Percentiles rank a stretch among this genome's conserved stretches.
phyloP scores from a whole-genome alignment of 2,329 filamentous ascomycete genomes.

The Biscogniauxia marginata region DNA sequence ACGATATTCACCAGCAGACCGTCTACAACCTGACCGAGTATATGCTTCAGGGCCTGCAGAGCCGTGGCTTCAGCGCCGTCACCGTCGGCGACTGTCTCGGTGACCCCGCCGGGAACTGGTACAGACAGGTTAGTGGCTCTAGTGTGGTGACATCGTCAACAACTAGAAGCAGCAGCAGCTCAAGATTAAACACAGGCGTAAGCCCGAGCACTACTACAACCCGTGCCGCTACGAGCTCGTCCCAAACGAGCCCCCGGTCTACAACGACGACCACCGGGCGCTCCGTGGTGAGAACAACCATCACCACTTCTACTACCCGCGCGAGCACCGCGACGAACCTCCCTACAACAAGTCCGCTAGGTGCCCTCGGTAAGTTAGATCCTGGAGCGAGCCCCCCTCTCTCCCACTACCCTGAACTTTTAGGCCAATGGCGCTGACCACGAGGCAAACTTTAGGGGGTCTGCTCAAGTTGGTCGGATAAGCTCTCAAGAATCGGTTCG shows the following conservation, averaged over 20 bases:
- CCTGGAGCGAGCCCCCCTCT: too few relatives aligned
- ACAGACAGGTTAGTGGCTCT: conserved; percentile 23
- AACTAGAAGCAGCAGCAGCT: not conserved
- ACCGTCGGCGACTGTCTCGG: conserved; percentile 47
- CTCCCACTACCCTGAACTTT: too few relatives aligned
- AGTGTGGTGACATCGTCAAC: not conserved
- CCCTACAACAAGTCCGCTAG: too few relatives aligned
- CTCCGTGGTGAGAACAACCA: not conserved
- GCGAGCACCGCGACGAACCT: not conserved
- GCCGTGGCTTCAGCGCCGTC: conserved; percentile 37
- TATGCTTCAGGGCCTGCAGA: conserved; percentile 33
- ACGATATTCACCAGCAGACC: conserved; percentile 51
- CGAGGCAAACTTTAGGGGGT: too few relatives aligned
- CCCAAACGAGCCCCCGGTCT: not conserved
- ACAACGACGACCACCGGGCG: not conserved
- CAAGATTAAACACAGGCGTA: not conserved
- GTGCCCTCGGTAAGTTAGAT: too few relatives aligned
- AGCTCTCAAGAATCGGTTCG: too few relatives aligned
- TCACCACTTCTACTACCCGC: not conserved
- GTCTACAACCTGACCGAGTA: conserved; percentile 39
- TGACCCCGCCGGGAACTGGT: conserved; percentile 44
- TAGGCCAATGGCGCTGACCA: too few relatives aligned
- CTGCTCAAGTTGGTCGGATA: too few relatives aligned
- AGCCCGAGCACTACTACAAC: not conserved
- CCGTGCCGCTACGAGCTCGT: not conserved